A percentile compares a stretch with the other conserved stretches of the same genome.
Evolutionary conservation across 2,329 filamentous ascomycete species (phyloP).

Genomic region (Alternaria postmessia): DNA sequence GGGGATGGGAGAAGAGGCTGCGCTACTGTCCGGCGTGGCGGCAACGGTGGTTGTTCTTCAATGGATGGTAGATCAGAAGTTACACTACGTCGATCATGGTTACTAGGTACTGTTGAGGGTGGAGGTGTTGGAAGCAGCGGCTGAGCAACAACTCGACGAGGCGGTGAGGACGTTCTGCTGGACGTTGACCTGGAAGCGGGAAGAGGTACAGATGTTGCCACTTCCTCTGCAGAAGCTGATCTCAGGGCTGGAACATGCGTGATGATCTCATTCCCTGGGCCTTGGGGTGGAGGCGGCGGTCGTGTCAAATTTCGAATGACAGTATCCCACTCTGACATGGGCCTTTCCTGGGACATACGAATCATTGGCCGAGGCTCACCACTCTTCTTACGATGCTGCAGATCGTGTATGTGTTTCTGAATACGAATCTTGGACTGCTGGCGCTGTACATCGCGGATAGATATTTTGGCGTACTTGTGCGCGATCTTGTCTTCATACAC

Average conservation of each 20-base stretch:
- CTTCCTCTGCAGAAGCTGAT: conserved; percentile 25
- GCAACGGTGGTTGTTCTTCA: conserved; percentile 27
- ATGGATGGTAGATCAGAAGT: conserved; percentile 38
- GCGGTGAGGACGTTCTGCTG: conserved; percentile 21
- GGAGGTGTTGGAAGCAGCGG: conserved; percentile 46
- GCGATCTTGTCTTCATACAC: conserved; percentile 64
- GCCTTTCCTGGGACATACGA: conserved; percentile 53
- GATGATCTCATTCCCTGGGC: conserved; percentile 34
- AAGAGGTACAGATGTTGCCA: conserved; percentile 28
- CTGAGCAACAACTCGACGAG: conserved; percentile 35
- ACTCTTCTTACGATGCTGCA: conserved; percentile 49
- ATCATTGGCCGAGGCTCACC: conserved; percentile 46
- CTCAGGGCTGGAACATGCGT: conserved; percentile 42
- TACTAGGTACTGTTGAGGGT: conserved; percentile 36
- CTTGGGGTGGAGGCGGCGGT: conserved; percentile 23
- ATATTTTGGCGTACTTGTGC: conserved; percentile 44
- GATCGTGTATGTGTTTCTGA: conserved; percentile 54
- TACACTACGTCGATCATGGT: conserved; percentile 32
- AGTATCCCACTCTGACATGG: conserved; percentile 51
- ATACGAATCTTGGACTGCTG: conserved; percentile 55
- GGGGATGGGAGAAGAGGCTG: conserved; percentile 44
- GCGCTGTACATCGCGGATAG: conserved; percentile 47
- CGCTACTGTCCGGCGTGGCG: conserved; percentile 33
- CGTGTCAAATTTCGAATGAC: conserved; percentile 43
- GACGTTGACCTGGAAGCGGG: conserved; percentile 22